These are phyloP conservation scores for Leccinum subgranulosum DNA, from an alignment of 768 basidiomycete species.

Conservation along the genomic window DNA sequence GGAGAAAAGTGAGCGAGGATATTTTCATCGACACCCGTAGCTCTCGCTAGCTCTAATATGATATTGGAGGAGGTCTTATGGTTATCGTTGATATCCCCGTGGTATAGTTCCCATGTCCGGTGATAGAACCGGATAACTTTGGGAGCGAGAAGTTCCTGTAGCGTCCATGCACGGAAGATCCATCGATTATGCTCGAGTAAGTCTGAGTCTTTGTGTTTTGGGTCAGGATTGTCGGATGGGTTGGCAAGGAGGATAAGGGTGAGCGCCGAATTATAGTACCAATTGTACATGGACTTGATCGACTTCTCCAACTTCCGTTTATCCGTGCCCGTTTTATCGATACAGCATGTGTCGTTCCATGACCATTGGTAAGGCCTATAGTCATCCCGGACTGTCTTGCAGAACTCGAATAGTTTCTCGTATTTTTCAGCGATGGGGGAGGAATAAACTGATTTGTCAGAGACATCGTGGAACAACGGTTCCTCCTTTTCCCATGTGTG, in stretches of 20 bases:
- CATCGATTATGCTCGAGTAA: slow-evolving; percentile 11
- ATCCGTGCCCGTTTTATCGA: not conserved
- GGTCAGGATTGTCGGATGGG: not conserved
- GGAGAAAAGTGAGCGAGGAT: not conserved
- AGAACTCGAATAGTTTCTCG: slow-evolving; percentile 9
- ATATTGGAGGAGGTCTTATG: slow-evolving; percentile 6
- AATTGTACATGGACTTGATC: slow-evolving; percentile 13
- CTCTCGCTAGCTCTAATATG: not conserved
- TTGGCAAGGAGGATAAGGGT: slow-evolving; percentile 12
- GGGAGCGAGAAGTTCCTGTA: slow-evolving; percentile 14
- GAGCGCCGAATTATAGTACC: slow-evolving; percentile 11
- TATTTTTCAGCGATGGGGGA: not conserved
- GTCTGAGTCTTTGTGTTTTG: not conserved
- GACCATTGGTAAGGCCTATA: slow-evolving; percentile 1
- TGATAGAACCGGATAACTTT: slow-evolving; percentile 12
- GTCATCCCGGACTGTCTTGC: slow-evolving; percentile 2
- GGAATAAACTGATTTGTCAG: not conserved
- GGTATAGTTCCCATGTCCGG: slow-evolving; percentile 2
- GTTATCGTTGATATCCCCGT: not conserved
- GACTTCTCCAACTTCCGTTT: slow-evolving; percentile 1
- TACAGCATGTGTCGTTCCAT: slow-evolving; percentile 15
- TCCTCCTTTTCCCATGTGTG: slow-evolving; percentile 12
- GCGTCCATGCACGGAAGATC: slow-evolving; percentile 16
- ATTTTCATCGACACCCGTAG: not conserved
- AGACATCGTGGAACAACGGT: slow-evolving; percentile 8